These are phyloP conservation scores for Pontederia crassipes DNA, from an alignment of 176 grass and related monocot genomes.

Conservation along the genomic window DNA sequence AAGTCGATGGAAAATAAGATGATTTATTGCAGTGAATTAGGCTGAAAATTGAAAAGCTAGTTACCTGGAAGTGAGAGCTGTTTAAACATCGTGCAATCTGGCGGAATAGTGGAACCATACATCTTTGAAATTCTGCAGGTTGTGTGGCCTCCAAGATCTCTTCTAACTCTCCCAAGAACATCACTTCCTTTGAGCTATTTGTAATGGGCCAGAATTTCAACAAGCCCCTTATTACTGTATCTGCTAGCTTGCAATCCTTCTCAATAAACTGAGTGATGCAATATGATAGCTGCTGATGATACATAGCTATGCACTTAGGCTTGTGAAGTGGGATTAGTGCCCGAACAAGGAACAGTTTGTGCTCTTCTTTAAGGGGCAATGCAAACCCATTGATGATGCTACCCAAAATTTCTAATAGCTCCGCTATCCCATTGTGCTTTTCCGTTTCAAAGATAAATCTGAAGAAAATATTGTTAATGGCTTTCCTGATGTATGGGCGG, in stretches of 20 bases:
- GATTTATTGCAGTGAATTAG: no score
- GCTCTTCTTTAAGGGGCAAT: conserved; percentile 24
- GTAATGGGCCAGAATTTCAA: conserved; percentile 28
- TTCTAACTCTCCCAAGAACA: conserved; percentile 26
- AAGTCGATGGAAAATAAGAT: no score
- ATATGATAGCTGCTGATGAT: conserved; percentile 27
- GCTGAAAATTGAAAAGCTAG: background rate
- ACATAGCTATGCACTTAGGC: conserved; percentile 18
- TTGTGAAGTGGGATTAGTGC: conserved; percentile 25
- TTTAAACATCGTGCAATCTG: conserved; percentile 21
- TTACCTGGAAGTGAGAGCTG: conserved; percentile 26
- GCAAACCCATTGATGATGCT: conserved; percentile 27
- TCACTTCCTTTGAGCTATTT: conserved; percentile 29
- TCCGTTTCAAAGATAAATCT: conserved; percentile 24
- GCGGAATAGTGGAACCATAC: conserved; percentile 22
- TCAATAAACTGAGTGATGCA: conserved; percentile 30
- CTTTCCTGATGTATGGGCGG: conserved; percentile 23
- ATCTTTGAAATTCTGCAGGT: conserved; percentile 23
- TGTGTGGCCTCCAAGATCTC: conserved; percentile 24
- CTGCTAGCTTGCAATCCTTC: conserved; percentile 25
- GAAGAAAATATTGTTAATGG: conserved; percentile 26
- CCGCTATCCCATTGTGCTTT: conserved; percentile 19
- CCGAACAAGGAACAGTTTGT: conserved; percentile 25
- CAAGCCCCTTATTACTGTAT: conserved; percentile 21
- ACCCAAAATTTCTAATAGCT: conserved; percentile 25